Base-by-base conservation (phyloP, 1,284 basidiomycete species). In the Butyriboletus appendiculatus region DNA sequence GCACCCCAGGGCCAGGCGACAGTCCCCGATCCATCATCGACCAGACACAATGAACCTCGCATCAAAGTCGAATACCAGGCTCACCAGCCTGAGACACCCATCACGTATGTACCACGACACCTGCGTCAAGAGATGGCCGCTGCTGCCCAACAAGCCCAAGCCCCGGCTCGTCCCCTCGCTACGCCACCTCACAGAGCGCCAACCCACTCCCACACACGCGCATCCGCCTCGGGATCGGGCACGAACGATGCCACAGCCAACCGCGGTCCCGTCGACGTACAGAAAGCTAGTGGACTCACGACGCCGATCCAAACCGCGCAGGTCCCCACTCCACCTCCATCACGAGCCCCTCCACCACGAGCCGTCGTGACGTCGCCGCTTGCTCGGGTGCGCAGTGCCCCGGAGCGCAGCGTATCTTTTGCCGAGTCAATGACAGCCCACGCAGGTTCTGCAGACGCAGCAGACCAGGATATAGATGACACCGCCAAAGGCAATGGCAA, bases 81-180 rank as follows among this genome's bases (percentile, higher is more conserved):
- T 14, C 49, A 34, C 15, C 44, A 52, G n/a, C 45, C 53, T 1
- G 62, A 59, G 41, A 59, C 50, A 4, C 58, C 62, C 7, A 58
- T 65, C 22, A 48, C 58, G 30, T 62, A 63, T 45, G 55, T 72
- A 20, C 68, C 63, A 7, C 61, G 60, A 42, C 64, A 70, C 14
- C 44, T 63, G 10, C 62, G 61, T 45, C 64, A 62, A 52, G 63
- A 61, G 37, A 46, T 66, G 35, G 52, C 54, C 1, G 48, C 54
- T 16, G 39, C 62, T 10, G 49, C 61, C n/a, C 53, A 56, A 45
- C 50, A 45, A 12, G 43, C 34, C 3, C 53, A 53, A 28, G 40
- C 40, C 24, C 37, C 59, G 0, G 5, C 15, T 20, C 45, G 47
- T 24, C 26, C 39, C 30, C 11, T 32, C 5, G 8, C 33, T 11